Conservation (phyloP, 805 yeast species). For the Spathaspora passalidarum region DNA sequence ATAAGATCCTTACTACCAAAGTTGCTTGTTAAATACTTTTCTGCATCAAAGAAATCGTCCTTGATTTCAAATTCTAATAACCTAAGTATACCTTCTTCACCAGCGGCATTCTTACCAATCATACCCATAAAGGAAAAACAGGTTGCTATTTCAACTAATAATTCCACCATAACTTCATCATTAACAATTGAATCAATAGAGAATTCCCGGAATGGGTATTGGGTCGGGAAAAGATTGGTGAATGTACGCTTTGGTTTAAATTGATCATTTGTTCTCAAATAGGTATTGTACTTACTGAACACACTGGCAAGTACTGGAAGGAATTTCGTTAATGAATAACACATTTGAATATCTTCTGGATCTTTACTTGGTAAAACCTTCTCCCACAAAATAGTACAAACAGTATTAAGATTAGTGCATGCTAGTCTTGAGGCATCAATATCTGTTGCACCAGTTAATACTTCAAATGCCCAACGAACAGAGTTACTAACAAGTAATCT, state of each 20-base stretch:
- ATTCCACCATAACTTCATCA: constrained; percentile 67
- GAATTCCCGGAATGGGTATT: constrained; percentile 59
- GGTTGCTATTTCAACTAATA: constrained; percentile 64
- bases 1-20: constrained; percentile 43
- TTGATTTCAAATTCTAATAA: constrained; percentile 28
- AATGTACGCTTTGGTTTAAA: constrained; percentile 62
- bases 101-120: constrained; percentile 42
- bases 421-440: constrained; percentile 64
- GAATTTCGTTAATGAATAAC: constrained; percentile 49
- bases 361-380: constrained; percentile 21
- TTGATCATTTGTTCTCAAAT: constrained; percentile 42
- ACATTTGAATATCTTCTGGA: constrained; percentile 32
- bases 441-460: constrained; percentile 50
- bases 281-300: constrained; percentile 51
- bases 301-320: constrained; percentile 53
- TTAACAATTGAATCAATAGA: constrained; percentile 74
- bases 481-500: constrained; percentile 43
- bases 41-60: constrained; percentile 39
- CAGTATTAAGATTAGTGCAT: constrained; percentile 52
- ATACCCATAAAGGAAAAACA: constrained; percentile 56
- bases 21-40: constrained; percentile 37
- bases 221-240: constrained; percentile 65
- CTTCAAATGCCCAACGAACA: constrained; percentile 57
- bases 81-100: constrained; percentile 40
- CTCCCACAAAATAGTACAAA: constrained; percentile 38